Evolutionary conservation across 805 yeast species (phyloP).

Genomic region (Cyberlindnera misumaiensis): DNA sequence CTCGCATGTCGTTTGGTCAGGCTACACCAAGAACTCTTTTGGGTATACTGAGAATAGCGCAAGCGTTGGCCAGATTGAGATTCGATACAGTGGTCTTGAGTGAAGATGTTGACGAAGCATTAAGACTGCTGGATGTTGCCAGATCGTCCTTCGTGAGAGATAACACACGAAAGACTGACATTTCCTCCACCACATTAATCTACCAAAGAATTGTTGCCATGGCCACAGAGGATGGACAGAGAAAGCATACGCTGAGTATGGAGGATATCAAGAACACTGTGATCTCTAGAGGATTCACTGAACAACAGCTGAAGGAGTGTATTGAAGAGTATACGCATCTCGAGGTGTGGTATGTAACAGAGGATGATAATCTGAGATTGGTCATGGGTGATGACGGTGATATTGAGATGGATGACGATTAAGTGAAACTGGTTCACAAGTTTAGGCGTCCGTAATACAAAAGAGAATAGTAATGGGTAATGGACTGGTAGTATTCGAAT

Average conservation of each 20-base stretch:
- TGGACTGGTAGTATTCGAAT: no score
- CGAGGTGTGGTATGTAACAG: conserved; percentile 70
- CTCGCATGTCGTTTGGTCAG: conserved; percentile 72
- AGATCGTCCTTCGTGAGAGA: conserved; percentile 63
- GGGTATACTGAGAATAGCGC: conserved; percentile 87
- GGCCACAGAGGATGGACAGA: conserved; percentile 34
- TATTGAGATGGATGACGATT: conserved; percentile 4
- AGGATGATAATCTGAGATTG: conserved; percentile 56
- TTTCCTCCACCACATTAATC: conserved; percentile 62
- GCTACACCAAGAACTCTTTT: conserved; percentile 92
- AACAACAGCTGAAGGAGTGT: conserved; percentile 69
- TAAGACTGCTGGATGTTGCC: conserved; percentile 81
- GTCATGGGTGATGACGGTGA: conserved; percentile 24
- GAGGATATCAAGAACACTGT: conserved; percentile 53
- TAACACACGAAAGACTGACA: conserved; percentile 47
- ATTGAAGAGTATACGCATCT: conserved; percentile 64
- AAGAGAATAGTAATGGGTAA: no score
- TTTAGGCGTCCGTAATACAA: no score
- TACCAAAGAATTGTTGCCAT: conserved; percentile 62
- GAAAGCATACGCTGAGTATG: conserved; percentile 31
- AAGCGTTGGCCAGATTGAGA: conserved; percentile 87
- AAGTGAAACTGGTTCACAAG: no score
- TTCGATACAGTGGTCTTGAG: conserved; percentile 63
- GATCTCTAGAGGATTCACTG: conserved; percentile 77
- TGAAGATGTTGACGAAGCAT: conserved; percentile 92